A percentile compares a stretch with the other conserved stretches of the same genome.
Evolutionary conservation across 1,284 basidiomycete species (phyloP).

Genomic region (Tylopilus microsporus): DNA sequence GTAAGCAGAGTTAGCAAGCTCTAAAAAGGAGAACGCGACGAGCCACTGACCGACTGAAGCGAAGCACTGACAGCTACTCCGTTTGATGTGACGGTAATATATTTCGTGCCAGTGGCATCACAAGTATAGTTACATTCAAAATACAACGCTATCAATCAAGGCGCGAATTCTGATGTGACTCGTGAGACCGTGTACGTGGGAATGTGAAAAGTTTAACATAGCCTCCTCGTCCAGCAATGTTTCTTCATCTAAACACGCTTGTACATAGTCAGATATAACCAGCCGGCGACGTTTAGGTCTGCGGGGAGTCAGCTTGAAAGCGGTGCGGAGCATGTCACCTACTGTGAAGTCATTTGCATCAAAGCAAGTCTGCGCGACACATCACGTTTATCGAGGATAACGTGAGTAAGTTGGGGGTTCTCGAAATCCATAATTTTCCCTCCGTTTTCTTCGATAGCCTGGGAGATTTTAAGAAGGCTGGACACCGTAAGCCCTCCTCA

Average conservation of each 20-base stretch:
- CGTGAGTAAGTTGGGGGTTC: slow-evolving; percentile 77
- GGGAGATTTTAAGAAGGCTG: slow-evolving; percentile 56
- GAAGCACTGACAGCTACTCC: too few relatives aligned
- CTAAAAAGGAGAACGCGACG: too few relatives aligned
- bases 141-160: slow-evolving; percentile 12
- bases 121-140: neutral
- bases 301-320: slow-evolving; percentile 7
- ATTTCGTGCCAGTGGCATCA: neutral
- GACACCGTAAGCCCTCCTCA: neutral
- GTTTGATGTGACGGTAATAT: neutral
- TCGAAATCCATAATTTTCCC: slow-evolving; percentile 64
- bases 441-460: slow-evolving; percentile 60
- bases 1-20: too few relatives aligned
- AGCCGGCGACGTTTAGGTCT: slow-evolving; percentile 77
- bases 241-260: slow-evolving; percentile 72
- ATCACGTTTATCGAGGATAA: slow-evolving; percentile 77
- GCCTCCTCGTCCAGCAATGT: slow-evolving; percentile 79
- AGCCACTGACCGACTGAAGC: too few relatives aligned
- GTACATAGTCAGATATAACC: slow-evolving; percentile 70
- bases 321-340: slow-evolving; percentile 14
- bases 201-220: slow-evolving; percentile 10
- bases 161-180: slow-evolving; percentile 18
- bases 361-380: slow-evolving; percentile 64
- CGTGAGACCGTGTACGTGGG: slow-evolving; percentile 2
- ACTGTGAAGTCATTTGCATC: slow-evolving; percentile 69